Evolutionary conservation across 257 asterid genomes (phyloP), one percentile per base, ranked within the genome.

Genomic region (Fraxinus americana): DNA sequence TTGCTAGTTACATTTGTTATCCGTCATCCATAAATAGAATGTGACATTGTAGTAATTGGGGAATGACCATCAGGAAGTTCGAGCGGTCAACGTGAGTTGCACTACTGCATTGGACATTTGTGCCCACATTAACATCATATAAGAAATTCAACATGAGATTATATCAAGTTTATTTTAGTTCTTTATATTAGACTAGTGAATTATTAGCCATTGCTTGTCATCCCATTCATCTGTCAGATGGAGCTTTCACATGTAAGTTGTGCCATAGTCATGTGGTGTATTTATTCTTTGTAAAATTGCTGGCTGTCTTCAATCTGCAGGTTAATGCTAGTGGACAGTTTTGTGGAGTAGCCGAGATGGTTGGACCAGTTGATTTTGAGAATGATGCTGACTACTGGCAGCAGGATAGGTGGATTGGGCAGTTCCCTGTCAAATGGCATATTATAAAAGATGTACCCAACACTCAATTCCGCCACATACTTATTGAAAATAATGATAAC

Each of bases 381-480:
- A 91, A 89, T 69, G 90, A 91, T 85, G 98, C 99, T 34, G 97
- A 96, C 78, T 91, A 96, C 92, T 96, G 99, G 99, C 98, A 93
- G 91, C 98, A 93, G 84, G 98, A 96, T 80, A 89, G 99, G 87
- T 96, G 99, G 99, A 96, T 93, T 72, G 99, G 99, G 69, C 97
- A 91, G 85, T 96, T 96, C 84, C 98, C 97, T 57, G 99, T 96
- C 72, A 91, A 92, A 81, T 96, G 99, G 99, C 94, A 90, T 79
- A 81, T 96, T 65, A 89, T 96, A 54, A 96, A 96, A 86, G 98
- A 96, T 78, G 97, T 96, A 48, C 97, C 99, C 50, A 96, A 96
- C 86, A 92, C 94, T 85, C 94, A 90, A 87, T 92, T 96, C 76
- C 97, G 99, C 70, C 97, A 96, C 92, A 90, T 96, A 81, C 84